Evolutionary conservation across 108 stramenopile species (phyloP).

Genomic region (Cyclotella kingstonii): DNA sequence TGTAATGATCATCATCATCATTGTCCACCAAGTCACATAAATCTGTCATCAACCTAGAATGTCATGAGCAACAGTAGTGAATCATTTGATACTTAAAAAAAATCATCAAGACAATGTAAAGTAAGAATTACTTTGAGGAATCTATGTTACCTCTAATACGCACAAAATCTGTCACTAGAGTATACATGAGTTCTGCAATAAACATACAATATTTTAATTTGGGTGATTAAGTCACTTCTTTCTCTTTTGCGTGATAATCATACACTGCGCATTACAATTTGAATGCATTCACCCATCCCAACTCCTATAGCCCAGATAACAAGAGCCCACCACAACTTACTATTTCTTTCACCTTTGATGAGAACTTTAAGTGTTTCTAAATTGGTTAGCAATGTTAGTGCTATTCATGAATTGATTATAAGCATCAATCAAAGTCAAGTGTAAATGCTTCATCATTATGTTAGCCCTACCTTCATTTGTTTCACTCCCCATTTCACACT

Average conservation of each 20-base stretch:
- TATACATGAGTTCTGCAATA: conserved; percentile 3
- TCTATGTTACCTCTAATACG: too few relatives aligned
- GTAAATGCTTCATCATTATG: background rate
- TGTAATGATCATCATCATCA: too few relatives aligned
- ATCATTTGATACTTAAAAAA: too few relatives aligned
- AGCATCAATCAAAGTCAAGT: conserved; percentile 17
- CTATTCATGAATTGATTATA: conserved; percentile 38
- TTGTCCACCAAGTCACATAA: too few relatives aligned
- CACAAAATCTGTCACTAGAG: conserved; percentile 1
- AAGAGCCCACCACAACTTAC: conserved; percentile 44
- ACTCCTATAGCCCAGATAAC: conserved; percentile 29
- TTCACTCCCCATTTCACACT: conserved; percentile 23
- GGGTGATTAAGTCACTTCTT: conserved; percentile 1
- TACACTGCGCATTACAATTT: conserved; percentile 11
- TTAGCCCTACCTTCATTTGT: conserved; percentile 18
- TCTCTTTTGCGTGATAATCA: background rate
- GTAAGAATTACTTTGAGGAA: too few relatives aligned
- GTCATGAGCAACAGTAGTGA: too few relatives aligned
- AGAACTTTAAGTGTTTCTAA: conserved; percentile 17
- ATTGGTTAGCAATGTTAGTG: conserved; percentile 24
- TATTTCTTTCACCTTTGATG: conserved; percentile 20
- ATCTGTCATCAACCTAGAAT: too few relatives aligned
- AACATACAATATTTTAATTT: conserved; percentile 18
- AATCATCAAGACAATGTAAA: too few relatives aligned
- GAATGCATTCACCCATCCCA: conserved; percentile 14